These are phyloP conservation scores for Pichia sp. DNA, from an alignment of 1,139 yeast genomes.

Conservation along the genomic window DNA sequence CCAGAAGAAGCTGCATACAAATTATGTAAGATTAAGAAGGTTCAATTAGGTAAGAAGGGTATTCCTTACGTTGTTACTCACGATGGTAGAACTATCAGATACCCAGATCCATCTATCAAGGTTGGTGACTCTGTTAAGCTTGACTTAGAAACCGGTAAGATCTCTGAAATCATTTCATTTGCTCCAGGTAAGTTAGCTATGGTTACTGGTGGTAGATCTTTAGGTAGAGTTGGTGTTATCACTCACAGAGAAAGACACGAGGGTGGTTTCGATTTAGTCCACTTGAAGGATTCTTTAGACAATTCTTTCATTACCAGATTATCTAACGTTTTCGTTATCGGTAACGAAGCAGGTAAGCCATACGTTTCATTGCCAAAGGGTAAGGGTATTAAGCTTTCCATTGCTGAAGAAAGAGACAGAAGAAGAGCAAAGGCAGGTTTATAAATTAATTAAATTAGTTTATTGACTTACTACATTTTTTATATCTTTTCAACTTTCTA, in stretches of 20 bases:
- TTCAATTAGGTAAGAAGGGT: constrained; percentile 97
- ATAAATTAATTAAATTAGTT: constrained; percentile 20
- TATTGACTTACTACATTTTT: constrained; percentile 3
- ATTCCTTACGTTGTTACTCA: constrained; percentile 97
- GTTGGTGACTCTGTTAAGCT: constrained; percentile 96
- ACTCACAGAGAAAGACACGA: constrained; percentile 98
- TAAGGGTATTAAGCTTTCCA: constrained; percentile 97
- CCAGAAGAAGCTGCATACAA: constrained; percentile 98
- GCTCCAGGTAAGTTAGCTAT: constrained; percentile 93
- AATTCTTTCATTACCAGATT: constrained; percentile 98
- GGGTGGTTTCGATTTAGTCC: constrained; percentile 99
- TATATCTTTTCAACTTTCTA: constrained; percentile 4
- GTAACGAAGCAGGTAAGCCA: constrained; percentile 93
- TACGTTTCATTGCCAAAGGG: constrained; percentile 98
- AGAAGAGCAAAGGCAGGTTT: constrained; percentile 68
- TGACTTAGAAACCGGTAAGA: constrained; percentile 93
- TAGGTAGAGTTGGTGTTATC: constrained; percentile 99
- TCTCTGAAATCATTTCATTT: constrained; percentile 84
- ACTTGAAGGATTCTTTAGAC: constrained; percentile 94
- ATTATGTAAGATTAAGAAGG: constrained; percentile 96
- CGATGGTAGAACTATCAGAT: constrained; percentile 99
- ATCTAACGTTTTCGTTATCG: constrained; percentile 92
- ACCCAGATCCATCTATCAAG: constrained; percentile 96
- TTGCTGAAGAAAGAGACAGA: constrained; percentile 99
- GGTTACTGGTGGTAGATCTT: constrained; percentile 99